These are phyloP conservation scores for Telfairia occidentalis DNA, from an alignment of 331 rosid species.

Conservation along the genomic window DNA sequence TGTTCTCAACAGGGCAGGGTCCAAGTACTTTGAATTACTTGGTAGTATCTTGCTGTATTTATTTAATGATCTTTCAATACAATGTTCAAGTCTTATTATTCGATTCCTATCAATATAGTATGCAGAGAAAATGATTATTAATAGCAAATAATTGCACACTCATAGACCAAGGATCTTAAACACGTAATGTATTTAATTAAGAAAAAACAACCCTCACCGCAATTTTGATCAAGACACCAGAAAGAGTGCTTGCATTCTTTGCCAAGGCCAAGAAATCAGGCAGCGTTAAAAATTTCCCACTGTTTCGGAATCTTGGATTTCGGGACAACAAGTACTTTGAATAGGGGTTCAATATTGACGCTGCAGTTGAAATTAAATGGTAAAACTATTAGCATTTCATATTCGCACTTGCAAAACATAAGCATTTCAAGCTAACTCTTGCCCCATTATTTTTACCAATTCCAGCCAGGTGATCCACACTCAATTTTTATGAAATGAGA, in stretches of 20 bases:
- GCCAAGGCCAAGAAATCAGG: conserved; percentile 68
- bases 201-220: conserved; percentile 41
- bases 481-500: not conserved
- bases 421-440: not conserved
- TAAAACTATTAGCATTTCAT: not conserved
- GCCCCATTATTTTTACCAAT: not conserved
- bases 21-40: too few species aligned
- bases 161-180: conserved; percentile 6
- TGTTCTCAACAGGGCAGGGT: too few species aligned
- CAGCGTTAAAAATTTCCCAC: conserved; percentile 38
- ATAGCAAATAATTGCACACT: not conserved
- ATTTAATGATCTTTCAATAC: too few species aligned
- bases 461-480: not conserved
- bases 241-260: conserved; percentile 45
- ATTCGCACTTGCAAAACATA: not conserved
- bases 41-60: too few species aligned
- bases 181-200: not conserved
- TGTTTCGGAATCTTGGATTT: conserved; percentile 35
- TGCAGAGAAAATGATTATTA: not conserved
- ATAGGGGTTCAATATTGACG: conserved; percentile 44
- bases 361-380: conserved; percentile 31
- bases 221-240: conserved; percentile 56
- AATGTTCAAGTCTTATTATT: too few species aligned
- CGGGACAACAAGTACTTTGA: conserved; percentile 27
- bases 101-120: too few species aligned